Conservation (phyloP, 176 grass and related monocot species). For the Otatea glauca region DNA sequence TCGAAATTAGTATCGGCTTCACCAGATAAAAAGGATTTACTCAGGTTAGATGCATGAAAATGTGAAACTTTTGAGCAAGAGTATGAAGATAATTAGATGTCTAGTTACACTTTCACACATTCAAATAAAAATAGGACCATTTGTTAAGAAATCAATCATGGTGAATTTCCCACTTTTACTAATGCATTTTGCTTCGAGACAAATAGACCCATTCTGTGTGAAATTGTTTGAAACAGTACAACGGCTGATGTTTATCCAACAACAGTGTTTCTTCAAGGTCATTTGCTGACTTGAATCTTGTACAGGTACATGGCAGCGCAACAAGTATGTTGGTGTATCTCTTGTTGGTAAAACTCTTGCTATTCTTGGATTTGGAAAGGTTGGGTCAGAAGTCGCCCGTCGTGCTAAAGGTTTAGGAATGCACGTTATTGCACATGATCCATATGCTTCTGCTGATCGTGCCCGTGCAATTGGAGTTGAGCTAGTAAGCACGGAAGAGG, state of each 20-base stretch:
- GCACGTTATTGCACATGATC: conserved; percentile 83
- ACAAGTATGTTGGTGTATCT: conserved; percentile 86
- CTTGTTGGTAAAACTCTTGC: conserved; percentile 78
- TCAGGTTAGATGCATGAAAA: not conserved
- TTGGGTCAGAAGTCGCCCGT: conserved; percentile 79
- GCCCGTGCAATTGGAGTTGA: conserved; percentile 77
- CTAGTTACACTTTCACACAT: not conserved
- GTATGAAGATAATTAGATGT: not conserved
- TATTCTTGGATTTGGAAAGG: conserved; percentile 89
- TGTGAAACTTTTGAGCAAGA: not conserved
- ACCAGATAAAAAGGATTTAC: not conserved
- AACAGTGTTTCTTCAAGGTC: not conserved
- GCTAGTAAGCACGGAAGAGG: conserved; percentile 78
- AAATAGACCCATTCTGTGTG: not conserved
- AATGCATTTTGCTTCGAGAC: not conserved
- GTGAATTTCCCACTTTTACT: not conserved
- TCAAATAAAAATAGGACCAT: not conserved
- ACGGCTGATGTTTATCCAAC: not conserved
- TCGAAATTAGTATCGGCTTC: not conserved
- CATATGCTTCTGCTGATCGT: conserved; percentile 85
- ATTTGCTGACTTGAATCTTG: conserved; percentile 17
- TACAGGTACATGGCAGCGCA: conserved; percentile 76
- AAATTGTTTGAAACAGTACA: not conserved
- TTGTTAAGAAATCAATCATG: not conserved
- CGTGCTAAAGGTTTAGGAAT: conserved; percentile 86